Evolutionary conservation across 441 rosid genomes (phyloP).

Genomic region (Aquilaria agallochum): DNA sequence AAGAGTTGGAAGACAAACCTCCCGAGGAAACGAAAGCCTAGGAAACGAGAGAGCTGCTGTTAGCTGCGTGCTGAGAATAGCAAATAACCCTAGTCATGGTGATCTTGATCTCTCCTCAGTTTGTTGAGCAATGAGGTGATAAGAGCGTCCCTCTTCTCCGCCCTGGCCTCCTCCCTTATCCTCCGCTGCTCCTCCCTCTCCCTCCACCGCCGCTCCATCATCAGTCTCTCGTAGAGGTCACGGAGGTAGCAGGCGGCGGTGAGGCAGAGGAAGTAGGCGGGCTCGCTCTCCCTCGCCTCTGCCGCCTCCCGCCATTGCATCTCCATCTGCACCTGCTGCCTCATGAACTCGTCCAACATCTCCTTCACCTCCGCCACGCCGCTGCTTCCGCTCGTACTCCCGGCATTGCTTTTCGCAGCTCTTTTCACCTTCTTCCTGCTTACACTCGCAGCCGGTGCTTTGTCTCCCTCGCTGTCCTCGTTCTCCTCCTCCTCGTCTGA

Average conservation of each 20-base stretch:
- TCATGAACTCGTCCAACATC: slow-evolving; percentile 71
- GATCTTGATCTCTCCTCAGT: slow-evolving; percentile 51
- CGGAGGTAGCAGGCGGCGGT: too few species aligned
- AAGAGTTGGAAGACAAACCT: slow-evolving; percentile 39
- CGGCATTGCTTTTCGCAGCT: slow-evolving; percentile 16
- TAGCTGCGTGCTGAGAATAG: not conserved
- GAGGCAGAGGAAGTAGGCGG: too few species aligned
- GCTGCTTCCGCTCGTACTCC: slow-evolving; percentile 13
- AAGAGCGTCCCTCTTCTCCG: slow-evolving; percentile 87
- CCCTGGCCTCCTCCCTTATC: slow-evolving; percentile 85
- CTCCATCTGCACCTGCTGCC: slow-evolving; percentile 74
- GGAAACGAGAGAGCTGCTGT: not conserved
- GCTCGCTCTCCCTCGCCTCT: slow-evolving; percentile 71
- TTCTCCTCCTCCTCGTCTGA: slow-evolving; percentile 73
- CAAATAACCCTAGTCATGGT: slow-evolving; percentile 12
- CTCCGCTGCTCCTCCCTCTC: slow-evolving; percentile 90
- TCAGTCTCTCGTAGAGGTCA: slow-evolving; percentile 76
- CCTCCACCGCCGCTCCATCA: slow-evolving; percentile 80
- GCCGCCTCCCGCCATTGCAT: slow-evolving; percentile 80
- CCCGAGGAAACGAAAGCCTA: slow-evolving; percentile 4
- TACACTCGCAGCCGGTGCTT: slow-evolving; percentile 20
- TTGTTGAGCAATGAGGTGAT: slow-evolving; percentile 73
- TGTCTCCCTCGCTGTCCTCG: slow-evolving; percentile 65
- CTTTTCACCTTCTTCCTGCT: slow-evolving; percentile 51
- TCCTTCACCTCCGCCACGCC: slow-evolving; percentile 34